Percentiles rank a stretch among this genome's conserved stretches.
phyloP scores from a whole-genome alignment of 345 rosid genomes.

The Gossypium australe region DNA sequence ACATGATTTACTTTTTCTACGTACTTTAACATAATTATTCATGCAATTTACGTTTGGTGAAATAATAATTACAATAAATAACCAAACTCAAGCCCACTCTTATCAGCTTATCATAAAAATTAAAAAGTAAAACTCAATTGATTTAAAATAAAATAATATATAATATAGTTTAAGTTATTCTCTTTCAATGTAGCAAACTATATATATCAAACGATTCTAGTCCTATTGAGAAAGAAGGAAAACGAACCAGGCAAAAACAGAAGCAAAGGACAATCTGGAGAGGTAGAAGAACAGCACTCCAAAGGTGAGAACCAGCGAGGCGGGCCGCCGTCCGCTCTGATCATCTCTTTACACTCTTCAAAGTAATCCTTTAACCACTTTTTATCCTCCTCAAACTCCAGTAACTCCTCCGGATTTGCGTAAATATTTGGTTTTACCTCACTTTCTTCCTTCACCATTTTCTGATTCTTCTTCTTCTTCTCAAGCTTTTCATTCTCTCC shows the following conservation, averaged over 20 bases:
- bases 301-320: conserved; percentile 73
- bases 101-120: no score
- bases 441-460: neutral
- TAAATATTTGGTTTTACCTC: conserved; percentile 11
- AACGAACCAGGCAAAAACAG: conserved; percentile 46
- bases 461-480: conserved; percentile 7
- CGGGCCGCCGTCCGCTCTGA: conserved; percentile 45
- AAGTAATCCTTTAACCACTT: conserved; percentile 38
- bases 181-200: neutral
- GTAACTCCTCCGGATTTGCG: conserved; percentile 6
- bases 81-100: no score
- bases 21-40: no score
- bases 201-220: neutral
- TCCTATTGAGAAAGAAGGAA: neutral
- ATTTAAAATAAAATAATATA: no score
- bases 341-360: conserved; percentile 31
- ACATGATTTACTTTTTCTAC: no score
- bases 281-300: conserved; percentile 28
- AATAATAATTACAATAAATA: no score
- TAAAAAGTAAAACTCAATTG: no score
- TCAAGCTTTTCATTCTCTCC: neutral
- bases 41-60: no score
- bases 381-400: conserved; percentile 19
- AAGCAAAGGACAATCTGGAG: conserved; percentile 43
- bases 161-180: no score